Conservation (phyloP, 2,329 filamentous ascomycete genomes). For the Colletotrichum euphorbiae region DNA sequence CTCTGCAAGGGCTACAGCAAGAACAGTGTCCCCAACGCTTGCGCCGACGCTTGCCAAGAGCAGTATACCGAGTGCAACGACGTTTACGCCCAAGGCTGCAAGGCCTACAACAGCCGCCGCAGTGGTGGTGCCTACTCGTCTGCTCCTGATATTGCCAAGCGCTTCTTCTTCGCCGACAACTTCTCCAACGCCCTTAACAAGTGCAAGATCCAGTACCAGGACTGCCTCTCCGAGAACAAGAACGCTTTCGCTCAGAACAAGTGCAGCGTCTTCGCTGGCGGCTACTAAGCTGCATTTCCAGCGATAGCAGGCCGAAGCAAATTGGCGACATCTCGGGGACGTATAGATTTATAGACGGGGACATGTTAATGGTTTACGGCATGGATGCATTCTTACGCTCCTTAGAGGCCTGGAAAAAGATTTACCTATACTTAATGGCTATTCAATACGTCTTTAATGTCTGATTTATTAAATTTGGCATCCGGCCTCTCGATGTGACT, state of each 20-base stretch:
- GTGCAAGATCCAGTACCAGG: slow-evolving; percentile 62
- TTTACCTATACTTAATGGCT: slow-evolving; percentile 31
- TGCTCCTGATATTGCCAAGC: slow-evolving; percentile 38
- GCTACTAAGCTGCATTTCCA: slow-evolving; percentile 35
- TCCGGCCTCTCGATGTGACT: too few species aligned
- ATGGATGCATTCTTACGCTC: slow-evolving; percentile 18
- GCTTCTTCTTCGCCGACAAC: slow-evolving; percentile 44
- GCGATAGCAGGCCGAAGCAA: background rate
- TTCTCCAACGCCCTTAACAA: slow-evolving; percentile 51
- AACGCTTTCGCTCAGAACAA: slow-evolving; percentile 51
- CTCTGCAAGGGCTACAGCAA: slow-evolving; percentile 59
- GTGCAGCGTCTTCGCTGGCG: slow-evolving; percentile 53
- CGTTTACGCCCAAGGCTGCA: slow-evolving; percentile 63
- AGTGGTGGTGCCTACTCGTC: slow-evolving; percentile 31
- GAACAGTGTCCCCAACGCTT: slow-evolving; percentile 53
- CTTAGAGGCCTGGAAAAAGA: slow-evolving; percentile 3
- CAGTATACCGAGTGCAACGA: slow-evolving; percentile 62
- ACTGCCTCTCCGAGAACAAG: slow-evolving; percentile 59
- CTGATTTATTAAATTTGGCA: background rate
- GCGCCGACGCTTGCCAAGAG: slow-evolving; percentile 63
- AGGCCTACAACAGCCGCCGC: slow-evolving; percentile 43
- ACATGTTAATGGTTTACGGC: background rate
- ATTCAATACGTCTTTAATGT: background rate
- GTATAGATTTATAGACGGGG: slow-evolving; percentile 14
- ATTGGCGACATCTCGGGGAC: background rate